Evolutionary conservation across 805 yeast genomes (phyloP), one percentile per base, ranked within the genome.

Genomic region (Metschnikowia drakensbergensis): DNA sequence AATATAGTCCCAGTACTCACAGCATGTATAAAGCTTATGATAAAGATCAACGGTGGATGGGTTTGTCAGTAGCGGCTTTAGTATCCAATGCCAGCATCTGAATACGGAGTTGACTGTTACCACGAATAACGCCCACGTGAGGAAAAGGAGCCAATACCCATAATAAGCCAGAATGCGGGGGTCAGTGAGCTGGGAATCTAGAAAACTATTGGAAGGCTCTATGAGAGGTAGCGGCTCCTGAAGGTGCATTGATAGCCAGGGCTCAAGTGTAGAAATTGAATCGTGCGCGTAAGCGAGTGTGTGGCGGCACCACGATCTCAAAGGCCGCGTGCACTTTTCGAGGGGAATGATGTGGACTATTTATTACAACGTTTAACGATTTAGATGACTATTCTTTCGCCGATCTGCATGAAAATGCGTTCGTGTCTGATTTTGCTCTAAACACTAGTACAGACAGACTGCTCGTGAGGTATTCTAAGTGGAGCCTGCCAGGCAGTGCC

Each of bases 101-200:
- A 72, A 69, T n/a, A 72, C 50, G 13, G 72, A 52, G 52, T 68
- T 69, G 25, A 68, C 46, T 3, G 75, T 59, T 3, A 71, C 55
- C 23, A 63, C 35, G 49, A 69, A 71, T 7, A 69, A 45, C 0
- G 62, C 5, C 73, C 74, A 71, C 5, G 69, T 60, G 3, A 55
- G 58, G 2, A 56, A 41, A 1, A 71, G 41, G 5, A 71, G 49
- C n/a, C 55, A 45, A 47, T 64, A 64, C 1, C 76, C 75, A 44
- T 62, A 65, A 5, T 48, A 41, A 43, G 50, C 57, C 41, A 53
- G 45, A 29, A 37, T 39, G 6, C 42, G 29, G 2, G 47, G n/a
- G 22, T 39, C n/a, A 6, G 36, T 26, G n/a, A 26, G 28, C 26
- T 46, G 50, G 13, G 39, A 13, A 13, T 51, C 50, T 6, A 39